These are phyloP conservation scores for Trypanosoma melophagium DNA, from an alignment of 208 protist species.

Conservation along the genomic window DNA sequence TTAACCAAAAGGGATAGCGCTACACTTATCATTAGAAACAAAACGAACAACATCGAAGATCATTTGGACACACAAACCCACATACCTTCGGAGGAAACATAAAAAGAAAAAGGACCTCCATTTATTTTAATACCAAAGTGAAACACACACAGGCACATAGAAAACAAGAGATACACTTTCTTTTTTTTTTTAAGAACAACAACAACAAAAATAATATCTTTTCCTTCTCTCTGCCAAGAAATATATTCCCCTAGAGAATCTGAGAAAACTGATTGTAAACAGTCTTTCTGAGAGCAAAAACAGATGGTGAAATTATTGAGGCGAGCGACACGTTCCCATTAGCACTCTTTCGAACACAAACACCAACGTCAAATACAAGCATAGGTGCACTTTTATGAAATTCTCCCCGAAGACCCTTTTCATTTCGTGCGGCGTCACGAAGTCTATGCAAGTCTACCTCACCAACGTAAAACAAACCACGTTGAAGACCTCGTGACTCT, in stretches of 20 bases:
- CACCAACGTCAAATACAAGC: constrained; percentile 79
- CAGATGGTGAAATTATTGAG: constrained; percentile 69
- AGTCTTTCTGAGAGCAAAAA: constrained; percentile 69
- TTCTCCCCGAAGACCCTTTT: constrained; percentile 62
- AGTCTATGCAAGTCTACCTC: constrained; percentile 65
- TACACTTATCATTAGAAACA: too few species aligned
- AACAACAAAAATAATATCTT: background rate
- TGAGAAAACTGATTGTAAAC: constrained; percentile 85
- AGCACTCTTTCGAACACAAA: constrained; percentile 71
- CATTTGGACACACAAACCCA: too few species aligned
- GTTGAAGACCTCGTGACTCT: constrained; percentile 48
- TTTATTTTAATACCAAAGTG: constrained; percentile 3
- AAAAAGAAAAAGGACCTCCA: background rate
- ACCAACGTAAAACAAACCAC: constrained; percentile 85
- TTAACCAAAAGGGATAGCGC: too few species aligned
- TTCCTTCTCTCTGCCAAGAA: background rate
- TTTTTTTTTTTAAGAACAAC: background rate
- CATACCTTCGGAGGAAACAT: too few species aligned
- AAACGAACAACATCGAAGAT: too few species aligned
- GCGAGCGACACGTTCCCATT: constrained; percentile 77
- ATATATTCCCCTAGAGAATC: constrained; percentile 39
- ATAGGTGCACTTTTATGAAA: constrained; percentile 77
- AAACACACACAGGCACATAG: background rate
- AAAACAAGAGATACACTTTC: too few species aligned
- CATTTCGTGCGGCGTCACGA: constrained; percentile 48